Percentiles rank a stretch among this genome's conserved stretches.
Evolutionary conservation across 2,329 filamentous ascomycete genomes (phyloP).

Genomic region (Cladophialophora immunda): DNA sequence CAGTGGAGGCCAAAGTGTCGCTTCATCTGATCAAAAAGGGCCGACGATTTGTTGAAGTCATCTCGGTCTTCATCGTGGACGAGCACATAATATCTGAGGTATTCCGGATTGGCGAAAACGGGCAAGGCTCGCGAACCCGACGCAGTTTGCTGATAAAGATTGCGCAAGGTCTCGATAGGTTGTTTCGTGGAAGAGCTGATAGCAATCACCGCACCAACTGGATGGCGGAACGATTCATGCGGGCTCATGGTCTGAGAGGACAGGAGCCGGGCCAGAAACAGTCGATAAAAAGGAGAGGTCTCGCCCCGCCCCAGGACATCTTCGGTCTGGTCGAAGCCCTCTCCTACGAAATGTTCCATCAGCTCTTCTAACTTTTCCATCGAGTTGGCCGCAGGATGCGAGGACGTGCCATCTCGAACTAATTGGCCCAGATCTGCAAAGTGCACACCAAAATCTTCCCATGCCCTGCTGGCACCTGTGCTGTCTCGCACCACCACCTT

Average conservation of each 20-base stretch:
- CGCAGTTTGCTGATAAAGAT: conserved; percentile 84
- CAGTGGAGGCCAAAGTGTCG: conserved; percentile 96
- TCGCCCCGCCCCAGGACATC: conserved; percentile 32
- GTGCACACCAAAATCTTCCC: conserved; percentile 89
- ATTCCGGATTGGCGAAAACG: conserved; percentile 88
- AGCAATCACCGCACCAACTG: conserved; percentile 91
- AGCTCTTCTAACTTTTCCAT: conserved; percentile 40
- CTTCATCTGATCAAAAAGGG: conserved; percentile 98
- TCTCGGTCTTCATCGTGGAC: conserved; percentile 96
- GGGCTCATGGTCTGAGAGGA: conserved; percentile 80
- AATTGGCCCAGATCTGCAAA: conserved; percentile 74
- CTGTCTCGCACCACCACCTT: conserved; percentile 93
- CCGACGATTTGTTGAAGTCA: conserved; percentile 88
- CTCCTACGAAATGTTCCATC: conserved; percentile 38
- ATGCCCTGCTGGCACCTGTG: conserved; percentile 79
- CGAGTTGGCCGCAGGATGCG: conserved; percentile 19
- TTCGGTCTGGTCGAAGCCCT: conserved; percentile 31
- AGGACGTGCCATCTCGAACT: conserved; percentile 25
- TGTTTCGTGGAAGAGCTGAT: conserved; percentile 87
- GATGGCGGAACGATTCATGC: conserved; percentile 93
- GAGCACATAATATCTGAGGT: conserved; percentile 92
- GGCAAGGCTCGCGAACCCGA: conserved; percentile 77
- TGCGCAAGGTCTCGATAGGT: conserved; percentile 86
- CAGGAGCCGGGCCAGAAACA: conserved; percentile 84
- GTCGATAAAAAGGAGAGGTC: conserved; percentile 80